A percentile compares a stretch with the other conserved stretches of the same genome.
Evolutionary conservation across 495 filamentous ascomycete genomes (phyloP).

Genomic region (Penicillium dipodomyicola): DNA sequence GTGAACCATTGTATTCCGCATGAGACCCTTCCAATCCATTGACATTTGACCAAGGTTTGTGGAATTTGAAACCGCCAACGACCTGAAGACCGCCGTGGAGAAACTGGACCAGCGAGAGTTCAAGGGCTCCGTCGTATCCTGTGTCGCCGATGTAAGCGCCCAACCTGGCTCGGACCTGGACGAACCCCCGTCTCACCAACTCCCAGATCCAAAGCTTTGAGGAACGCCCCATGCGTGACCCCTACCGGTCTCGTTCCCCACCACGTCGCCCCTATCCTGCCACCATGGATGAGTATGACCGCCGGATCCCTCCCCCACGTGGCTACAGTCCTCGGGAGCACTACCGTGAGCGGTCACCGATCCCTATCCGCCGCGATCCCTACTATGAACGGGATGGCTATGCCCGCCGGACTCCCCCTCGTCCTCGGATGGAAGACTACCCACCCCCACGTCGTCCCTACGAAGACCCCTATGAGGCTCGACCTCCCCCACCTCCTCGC

Average conservation of each 20-base stretch:
- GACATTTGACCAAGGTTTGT: slow-evolving; percentile 70
- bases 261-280: slow-evolving; percentile 58
- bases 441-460: slow-evolving; percentile 56
- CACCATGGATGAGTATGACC: slow-evolving; percentile 69
- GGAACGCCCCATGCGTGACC: slow-evolving; percentile 65
- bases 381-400: slow-evolving; percentile 80
- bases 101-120: slow-evolving; percentile 91
- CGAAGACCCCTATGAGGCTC: slow-evolving; percentile 51
- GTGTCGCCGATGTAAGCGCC: slow-evolving; percentile 75
- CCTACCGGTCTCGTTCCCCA: slow-evolving; percentile 75
- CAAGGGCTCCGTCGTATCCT: slow-evolving; percentile 79
- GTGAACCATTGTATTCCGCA: slow-evolving; percentile 33
- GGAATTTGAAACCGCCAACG: slow-evolving; percentile 90
- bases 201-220: slow-evolving; percentile 58
- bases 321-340: slow-evolving; percentile 80
- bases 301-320: slow-evolving; percentile 71
- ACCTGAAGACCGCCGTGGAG: slow-evolving; percentile 85
- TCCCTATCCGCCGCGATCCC: slow-evolving; percentile 69
- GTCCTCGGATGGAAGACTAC: slow-evolving; percentile 72
- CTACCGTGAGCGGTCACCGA: slow-evolving; percentile 79
- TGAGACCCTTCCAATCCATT: slow-evolving; percentile 21
- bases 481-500: slow-evolving; percentile 42
- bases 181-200: slow-evolving; percentile 33
- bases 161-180: slow-evolving; percentile 16
- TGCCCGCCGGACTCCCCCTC: slow-evolving; percentile 64